Base-by-base conservation (phyloP, 768 basidiomycete genomes). In the Amanita inopinata region DNA sequence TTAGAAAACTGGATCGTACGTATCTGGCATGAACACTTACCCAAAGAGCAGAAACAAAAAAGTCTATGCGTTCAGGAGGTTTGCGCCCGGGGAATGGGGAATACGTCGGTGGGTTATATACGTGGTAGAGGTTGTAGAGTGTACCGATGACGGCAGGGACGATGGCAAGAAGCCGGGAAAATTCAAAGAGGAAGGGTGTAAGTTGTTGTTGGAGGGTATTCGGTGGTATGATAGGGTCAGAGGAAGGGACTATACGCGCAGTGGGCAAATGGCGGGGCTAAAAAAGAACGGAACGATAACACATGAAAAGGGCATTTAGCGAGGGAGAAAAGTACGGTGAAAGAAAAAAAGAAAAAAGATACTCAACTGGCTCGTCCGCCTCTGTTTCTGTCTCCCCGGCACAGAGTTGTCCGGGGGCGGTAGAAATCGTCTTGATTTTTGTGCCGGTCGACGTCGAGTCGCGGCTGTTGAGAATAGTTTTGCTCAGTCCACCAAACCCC, bases 351-450 rank as follows among this genome's bases (percentile, higher is more conserved):
- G 32, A 15, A 39, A 10, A 46, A n/a, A n/a, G n/a, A n/a, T n/a
- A n/a, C n/a, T n/a, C n/a, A 55, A 85, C 83, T 25, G 78, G 78
- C 52, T 86, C 83, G 51, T 86, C 83, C 9, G 74, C 67, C 54
- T 87, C 84, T 0, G 84, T 85, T 55, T 87, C 83, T 0, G 84
- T 85, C 61, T 86, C 83, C 5, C 81, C 81, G 19, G 80, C 81
- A 47, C 83, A 77, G 30, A 63, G 53, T 42, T 64, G 64, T 2
- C 71, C 80, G 12, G 73, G 75, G 0, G 73, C 65, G 0, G 83
- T 85, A n/a, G 74, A 80, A 52, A 85, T 83, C 24, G 57, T 59
- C 53, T 69, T 74, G 27, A 28, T n/a, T n/a, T 28, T 28, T 28
- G 27, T n/a, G n/a, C n/a, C n/a, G n/a, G n/a, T n/a, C n/a, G n/a